Evolutionary conservation across 164 flowering plant species (phyloP).

Genomic region (Aristolochia californica): DNA sequence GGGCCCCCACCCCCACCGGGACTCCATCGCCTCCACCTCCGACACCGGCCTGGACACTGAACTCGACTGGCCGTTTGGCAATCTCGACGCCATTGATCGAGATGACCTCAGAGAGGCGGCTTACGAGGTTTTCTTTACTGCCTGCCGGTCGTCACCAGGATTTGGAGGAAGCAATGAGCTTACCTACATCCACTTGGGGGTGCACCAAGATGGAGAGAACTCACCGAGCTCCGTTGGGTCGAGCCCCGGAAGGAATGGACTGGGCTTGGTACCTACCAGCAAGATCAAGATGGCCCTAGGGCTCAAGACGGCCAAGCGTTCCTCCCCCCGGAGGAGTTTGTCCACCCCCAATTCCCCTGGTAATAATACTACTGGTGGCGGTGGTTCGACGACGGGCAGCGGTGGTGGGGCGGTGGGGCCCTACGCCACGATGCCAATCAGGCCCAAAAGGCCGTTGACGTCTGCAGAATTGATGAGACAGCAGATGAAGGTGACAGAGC

Average conservation of each 20-base stretch:
- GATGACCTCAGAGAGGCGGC: conserved; percentile 73
- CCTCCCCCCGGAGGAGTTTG: conserved; percentile 6
- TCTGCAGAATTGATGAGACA: conserved; percentile 89
- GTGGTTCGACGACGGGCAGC: too few relatives aligned
- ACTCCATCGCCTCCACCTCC: conserved; percentile 13
- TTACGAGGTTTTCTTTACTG: conserved; percentile 81
- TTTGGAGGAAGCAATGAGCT: conserved; percentile 66
- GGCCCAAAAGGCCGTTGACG: conserved; percentile 55
- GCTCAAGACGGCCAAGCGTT: conserved; percentile 8
- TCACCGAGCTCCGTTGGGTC: neutral
- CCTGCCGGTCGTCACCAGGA: conserved; percentile 80
- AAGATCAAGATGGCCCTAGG: conserved; percentile 19
- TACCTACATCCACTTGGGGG: too few relatives aligned
- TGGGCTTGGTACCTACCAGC: conserved; percentile 11
- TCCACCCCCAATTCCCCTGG: neutral
- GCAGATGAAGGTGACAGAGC: conserved; percentile 90
- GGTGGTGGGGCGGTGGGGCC: neutral
- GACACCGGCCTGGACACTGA: conserved; percentile 8
- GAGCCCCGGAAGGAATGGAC: neutral
- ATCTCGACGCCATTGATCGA: conserved; percentile 34
- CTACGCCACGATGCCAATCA: neutral
- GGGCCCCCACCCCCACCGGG: conserved; percentile 27
- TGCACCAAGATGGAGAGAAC: neutral
- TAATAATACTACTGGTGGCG: neutral
- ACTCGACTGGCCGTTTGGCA: conserved; percentile 57